Conservation (phyloP, 352 stramenopile species). For the Pythium sp. region DNA sequence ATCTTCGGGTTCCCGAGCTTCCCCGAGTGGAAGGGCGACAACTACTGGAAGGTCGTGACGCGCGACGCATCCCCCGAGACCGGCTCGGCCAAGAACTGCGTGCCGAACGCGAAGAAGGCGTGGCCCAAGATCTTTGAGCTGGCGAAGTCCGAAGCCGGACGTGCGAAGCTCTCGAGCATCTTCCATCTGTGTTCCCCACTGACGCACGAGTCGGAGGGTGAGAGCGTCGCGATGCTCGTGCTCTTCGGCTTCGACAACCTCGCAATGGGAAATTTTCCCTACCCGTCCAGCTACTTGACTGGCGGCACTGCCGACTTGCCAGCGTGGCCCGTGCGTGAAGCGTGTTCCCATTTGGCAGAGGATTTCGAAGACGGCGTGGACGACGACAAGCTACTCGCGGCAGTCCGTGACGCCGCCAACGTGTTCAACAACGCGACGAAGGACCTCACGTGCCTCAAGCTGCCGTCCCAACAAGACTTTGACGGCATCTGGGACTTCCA, state of each 20-base stretch:
- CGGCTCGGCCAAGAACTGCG: conserved; percentile 73
- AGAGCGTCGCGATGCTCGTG: conserved; percentile 70
- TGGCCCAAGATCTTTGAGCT: conserved; percentile 79
- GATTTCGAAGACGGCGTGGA: conserved; percentile 34
- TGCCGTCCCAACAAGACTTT: conserved; percentile 65
- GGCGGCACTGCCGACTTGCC: conserved; percentile 72
- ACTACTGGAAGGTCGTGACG: conserved; percentile 86
- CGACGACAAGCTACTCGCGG: conserved; percentile 40
- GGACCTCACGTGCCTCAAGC: conserved; percentile 67
- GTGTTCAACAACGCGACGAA: conserved; percentile 91
- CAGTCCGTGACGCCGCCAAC: conserved; percentile 61
- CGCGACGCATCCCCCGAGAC: conserved; percentile 64
- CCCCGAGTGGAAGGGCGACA: conserved; percentile 51
- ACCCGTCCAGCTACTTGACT: conserved; percentile 92
- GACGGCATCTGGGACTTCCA: conserved; percentile 91
- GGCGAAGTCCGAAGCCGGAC: conserved; percentile 53
- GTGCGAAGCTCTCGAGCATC: conserved; percentile 46
- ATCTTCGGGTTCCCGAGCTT: conserved; percentile 89
- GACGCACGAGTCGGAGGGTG: conserved; percentile 33
- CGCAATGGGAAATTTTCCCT: conserved; percentile 96
- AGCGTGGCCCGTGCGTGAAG: conserved; percentile 90
- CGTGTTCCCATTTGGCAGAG: conserved; percentile 69
- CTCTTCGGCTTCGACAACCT: conserved; percentile 90
- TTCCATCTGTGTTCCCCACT: conserved; percentile 74
- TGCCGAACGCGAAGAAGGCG: conserved; percentile 76